These are phyloP conservation scores for Dactylellina parvicollis DNA, from an alignment of 2,329 filamentous ascomycete species.

Conservation along the genomic window DNA sequence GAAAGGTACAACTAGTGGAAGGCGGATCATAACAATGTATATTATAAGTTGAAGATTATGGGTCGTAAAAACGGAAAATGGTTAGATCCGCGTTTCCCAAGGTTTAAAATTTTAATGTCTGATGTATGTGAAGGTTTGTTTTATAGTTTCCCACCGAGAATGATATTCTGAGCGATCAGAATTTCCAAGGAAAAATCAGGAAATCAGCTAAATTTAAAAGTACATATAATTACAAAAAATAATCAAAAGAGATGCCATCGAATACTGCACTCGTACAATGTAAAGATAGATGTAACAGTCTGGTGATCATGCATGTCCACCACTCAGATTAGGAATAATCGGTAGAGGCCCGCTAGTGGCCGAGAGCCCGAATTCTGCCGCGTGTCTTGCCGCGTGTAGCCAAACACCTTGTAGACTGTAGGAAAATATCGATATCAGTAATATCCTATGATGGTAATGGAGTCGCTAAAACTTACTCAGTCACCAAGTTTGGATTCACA, in stretches of 20 bases:
- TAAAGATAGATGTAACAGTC: neutral
- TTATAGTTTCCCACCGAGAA: neutral
- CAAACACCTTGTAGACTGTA: slow-evolving; percentile 41
- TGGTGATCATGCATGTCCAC: neutral
- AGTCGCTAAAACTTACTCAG: slow-evolving; percentile 67
- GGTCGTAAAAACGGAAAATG: no score
- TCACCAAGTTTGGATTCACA: slow-evolving; percentile 78
- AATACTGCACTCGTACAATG: neutral
- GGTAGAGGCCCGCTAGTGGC: neutral
- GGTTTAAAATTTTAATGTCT: no score
- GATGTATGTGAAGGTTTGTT: no score
- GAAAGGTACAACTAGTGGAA: slow-evolving; percentile 83
- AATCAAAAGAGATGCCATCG: slow-evolving; percentile 4
- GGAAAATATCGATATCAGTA: neutral
- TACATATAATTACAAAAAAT: slow-evolving; percentile 1
- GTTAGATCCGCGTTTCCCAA: no score
- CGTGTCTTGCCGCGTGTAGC: slow-evolving; percentile 15
- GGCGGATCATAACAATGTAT: slow-evolving; percentile 70
- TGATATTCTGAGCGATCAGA: neutral
- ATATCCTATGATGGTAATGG: neutral
- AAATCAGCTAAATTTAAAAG: neutral
- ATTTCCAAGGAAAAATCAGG: neutral
- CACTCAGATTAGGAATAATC: neutral
- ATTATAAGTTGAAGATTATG: slow-evolving; percentile 74
- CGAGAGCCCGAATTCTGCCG: neutral